A percentile compares a stretch with the other conserved stretches of the same genome.
These are phyloP conservation scores for Cucurbitaria berberidis DNA, from an alignment of 2,329 filamentous ascomycete genomes.

Conservation along the genomic window DNA sequence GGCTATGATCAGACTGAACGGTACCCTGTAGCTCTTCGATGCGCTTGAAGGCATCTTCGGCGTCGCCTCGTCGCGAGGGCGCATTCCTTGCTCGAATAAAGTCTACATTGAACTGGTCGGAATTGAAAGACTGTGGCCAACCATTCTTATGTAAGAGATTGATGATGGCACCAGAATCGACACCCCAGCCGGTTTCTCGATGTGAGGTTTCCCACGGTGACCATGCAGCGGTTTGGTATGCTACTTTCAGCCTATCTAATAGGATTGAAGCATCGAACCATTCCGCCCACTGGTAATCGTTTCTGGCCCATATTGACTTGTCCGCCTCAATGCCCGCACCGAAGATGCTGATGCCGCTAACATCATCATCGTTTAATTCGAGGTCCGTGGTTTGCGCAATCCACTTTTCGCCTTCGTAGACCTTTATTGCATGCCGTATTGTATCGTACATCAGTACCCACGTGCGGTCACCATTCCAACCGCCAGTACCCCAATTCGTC, in stretches of 20 bases:
- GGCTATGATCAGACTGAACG: too few species aligned
- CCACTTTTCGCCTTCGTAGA: constrained; percentile 15
- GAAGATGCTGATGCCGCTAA: background rate
- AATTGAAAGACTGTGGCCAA: constrained; percentile 13
- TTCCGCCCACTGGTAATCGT: background rate
- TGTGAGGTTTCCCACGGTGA: constrained; percentile 24
- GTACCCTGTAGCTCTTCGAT: constrained; percentile 4
- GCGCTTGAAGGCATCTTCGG: constrained; percentile 1
- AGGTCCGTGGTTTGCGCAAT: background rate
- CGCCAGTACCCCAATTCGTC: constrained; percentile 16
- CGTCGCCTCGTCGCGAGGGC: constrained; percentile 4
- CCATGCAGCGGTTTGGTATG: constrained; percentile 9
- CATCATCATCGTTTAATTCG: background rate
- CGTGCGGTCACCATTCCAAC: constrained; percentile 16
- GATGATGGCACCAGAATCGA: constrained; percentile 2
- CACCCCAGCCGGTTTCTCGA: constrained; percentile 3
- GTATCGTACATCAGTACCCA: constrained; percentile 20
- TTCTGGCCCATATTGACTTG: background rate
- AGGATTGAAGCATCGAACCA: constrained; percentile 15
- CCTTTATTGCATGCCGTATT: constrained; percentile 11
- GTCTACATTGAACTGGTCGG: constrained; percentile 16
- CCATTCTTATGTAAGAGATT: constrained; percentile 12
- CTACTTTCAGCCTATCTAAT: constrained; percentile 11
- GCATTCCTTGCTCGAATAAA: constrained; percentile 17
- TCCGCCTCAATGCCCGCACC: background rate